phyloP scores from a whole-genome alignment of 768 basidiomycete species.

The Auricularia sp. region DNA sequence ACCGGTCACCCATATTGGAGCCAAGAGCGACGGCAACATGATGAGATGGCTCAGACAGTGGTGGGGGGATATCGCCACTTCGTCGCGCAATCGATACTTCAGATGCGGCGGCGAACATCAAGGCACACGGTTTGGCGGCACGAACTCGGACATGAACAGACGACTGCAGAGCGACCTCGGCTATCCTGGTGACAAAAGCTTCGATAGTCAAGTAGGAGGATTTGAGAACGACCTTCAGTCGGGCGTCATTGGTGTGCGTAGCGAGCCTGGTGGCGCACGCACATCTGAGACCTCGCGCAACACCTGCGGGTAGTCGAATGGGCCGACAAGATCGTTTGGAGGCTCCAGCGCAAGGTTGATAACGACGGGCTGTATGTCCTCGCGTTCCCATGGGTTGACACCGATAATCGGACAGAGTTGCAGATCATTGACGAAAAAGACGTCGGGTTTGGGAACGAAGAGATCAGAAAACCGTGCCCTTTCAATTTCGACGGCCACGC shows the following conservation, averaged over 20 bases:
- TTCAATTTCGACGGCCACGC: conserved; percentile 31
- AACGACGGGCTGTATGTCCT: conserved; percentile 50
- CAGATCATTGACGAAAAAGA: conserved; percentile 37
- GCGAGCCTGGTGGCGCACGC: conserved; percentile 12
- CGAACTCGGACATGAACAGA: conserved; percentile 38
- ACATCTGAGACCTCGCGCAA: conserved; percentile 28
- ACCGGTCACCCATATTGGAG: conserved; percentile 83
- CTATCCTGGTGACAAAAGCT: conserved; percentile 50
- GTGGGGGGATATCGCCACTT: background rate
- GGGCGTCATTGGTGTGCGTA: conserved; percentile 4
- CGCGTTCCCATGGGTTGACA: conserved; percentile 55
- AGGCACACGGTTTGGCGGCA: conserved; percentile 62
- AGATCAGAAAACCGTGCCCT: conserved; percentile 15
- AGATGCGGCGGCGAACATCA: conserved; percentile 56
- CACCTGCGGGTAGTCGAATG: conserved; percentile 33
- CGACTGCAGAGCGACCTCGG: conserved; percentile 34
- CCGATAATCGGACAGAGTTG: conserved; percentile 52
- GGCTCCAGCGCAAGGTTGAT: conserved; percentile 36
- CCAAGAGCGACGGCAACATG: conserved; percentile 69
- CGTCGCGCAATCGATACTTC: conserved; percentile 45
- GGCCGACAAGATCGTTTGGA: conserved; percentile 6
- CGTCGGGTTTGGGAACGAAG: conserved; percentile 15
- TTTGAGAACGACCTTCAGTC: conserved; percentile 34
- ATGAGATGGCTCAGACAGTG: conserved; percentile 14
- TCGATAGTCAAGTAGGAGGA: conserved; percentile 59